Conservation (phyloP, 495 filamentous ascomycete species). For the Neurospora tetraspora region DNA sequence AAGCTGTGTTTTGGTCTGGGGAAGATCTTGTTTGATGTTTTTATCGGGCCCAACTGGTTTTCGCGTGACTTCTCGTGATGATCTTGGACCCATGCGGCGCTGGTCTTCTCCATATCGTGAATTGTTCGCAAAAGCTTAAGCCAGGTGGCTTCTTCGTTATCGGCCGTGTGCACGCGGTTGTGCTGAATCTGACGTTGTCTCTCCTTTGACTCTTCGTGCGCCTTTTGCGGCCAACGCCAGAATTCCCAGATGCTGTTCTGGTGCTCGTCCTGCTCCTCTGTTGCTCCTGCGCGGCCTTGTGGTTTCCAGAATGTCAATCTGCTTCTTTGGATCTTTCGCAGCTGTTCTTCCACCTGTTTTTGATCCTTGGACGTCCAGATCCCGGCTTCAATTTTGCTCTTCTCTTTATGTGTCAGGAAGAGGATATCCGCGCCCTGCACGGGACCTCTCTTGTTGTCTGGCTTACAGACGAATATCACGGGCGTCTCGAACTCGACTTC, state of each 20-base stretch:
- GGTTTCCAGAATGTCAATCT: neutral
- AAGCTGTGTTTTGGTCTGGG: slow-evolving; percentile 4
- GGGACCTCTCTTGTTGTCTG: slow-evolving; percentile 16
- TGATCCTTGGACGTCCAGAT: too few species aligned
- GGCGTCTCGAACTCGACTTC: slow-evolving; percentile 41
- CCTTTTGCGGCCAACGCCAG: too few species aligned
- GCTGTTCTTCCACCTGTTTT: neutral
- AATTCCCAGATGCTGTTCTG: too few species aligned
- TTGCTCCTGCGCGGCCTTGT: neutral
- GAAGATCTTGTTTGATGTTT: too few species aligned
- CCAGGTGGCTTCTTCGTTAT: slow-evolving; percentile 41
- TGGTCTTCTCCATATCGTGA: slow-evolving; percentile 35
- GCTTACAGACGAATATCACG: slow-evolving; percentile 36
- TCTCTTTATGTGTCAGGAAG: too few species aligned
- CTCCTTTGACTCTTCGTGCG: neutral
- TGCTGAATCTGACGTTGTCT: slow-evolving; percentile 4
- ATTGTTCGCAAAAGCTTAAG: slow-evolving; percentile 32
- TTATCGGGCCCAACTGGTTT: too few species aligned
- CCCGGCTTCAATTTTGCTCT: too few species aligned
- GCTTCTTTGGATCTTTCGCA: neutral
- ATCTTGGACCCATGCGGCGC: slow-evolving; percentile 27
- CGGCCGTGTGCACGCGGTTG: slow-evolving; percentile 30
- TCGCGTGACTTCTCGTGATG: slow-evolving; percentile 19
- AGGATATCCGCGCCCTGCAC: too few species aligned
- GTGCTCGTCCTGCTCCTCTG: too few species aligned